phyloP scores from a whole-genome alignment of 306 rosid genomes.

The Mimosa pudica region DNA sequence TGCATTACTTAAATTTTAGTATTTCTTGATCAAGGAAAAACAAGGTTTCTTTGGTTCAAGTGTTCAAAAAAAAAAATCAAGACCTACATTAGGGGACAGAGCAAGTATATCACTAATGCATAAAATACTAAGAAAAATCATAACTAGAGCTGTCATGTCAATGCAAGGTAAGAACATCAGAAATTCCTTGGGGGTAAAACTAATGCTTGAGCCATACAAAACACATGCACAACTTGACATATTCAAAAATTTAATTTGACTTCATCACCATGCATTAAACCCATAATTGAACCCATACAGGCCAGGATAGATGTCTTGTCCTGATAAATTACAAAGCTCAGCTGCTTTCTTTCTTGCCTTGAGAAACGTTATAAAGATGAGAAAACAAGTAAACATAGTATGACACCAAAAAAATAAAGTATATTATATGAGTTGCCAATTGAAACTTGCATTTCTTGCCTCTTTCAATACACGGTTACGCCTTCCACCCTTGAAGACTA shows the following conservation, averaged over 20 bases:
- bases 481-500: too few relatives aligned
- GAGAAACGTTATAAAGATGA: neutral
- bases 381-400: slow-evolving; percentile 10
- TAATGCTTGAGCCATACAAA: slow-evolving; percentile 3
- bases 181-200: neutral
- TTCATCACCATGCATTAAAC: neutral
- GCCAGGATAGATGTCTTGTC: neutral
- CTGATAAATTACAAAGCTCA: neutral
- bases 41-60: too few relatives aligned
- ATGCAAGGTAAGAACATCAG: neutral
- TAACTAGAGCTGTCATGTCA: neutral
- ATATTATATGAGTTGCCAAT: too few relatives aligned
- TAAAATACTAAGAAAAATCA: neutral
- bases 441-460: too few relatives aligned
- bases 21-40: too few relatives aligned
- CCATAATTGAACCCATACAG: neutral
- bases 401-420: neutral
- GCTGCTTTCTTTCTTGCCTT: slow-evolving; percentile 10
- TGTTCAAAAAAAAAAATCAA: too few relatives aligned
- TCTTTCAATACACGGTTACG: too few relatives aligned
- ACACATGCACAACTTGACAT: neutral
- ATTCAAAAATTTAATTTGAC: neutral
- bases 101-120: neutral
- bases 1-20: too few relatives aligned
- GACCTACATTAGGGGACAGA: neutral